Base-by-base conservation (phyloP, 306 rosid genomes). In the Quercus cerris region DNA sequence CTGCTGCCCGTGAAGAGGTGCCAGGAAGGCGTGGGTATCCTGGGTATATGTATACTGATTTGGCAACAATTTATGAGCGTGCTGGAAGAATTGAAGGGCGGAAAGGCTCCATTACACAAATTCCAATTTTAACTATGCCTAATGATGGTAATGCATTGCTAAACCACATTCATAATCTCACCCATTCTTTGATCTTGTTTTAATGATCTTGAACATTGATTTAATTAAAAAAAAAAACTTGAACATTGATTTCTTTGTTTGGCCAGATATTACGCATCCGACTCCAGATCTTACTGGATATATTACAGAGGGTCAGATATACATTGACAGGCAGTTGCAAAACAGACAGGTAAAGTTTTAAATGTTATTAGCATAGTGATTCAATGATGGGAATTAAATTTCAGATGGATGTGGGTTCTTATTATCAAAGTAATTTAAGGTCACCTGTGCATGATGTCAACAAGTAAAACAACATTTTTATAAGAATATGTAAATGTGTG, bases 21-120 rank as follows among this genome's bases (percentile, higher is more conserved):
- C 99, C 99, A 0, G 99, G 99, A 86, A 96, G 99, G 84, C 99
- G 99, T 93, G 99, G 99, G 59, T 96, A 96, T 82, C 99, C 99
- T 3, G 99, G 99, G 64, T 96, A 96, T 75, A 96, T 96, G 99
- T 96, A 96, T 82, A 96, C 99, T 14, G 99, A 96, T 96, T 90
- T 96, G 84, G 99, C 99, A 49, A 94, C 97, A 79, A 96, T 96
- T 81, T 96, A 96, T 83, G 99, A 96, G 82, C 97, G 99, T 76
- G 99, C 99, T 28, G 99, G 99, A 78, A 87, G 99, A 86, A 96
- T 96, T 83, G 99, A 96, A 90, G 99, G 99, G 79, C 84, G 99
- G 75, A 96, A 84, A 88, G 99, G 99, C 79, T 96, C 99, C 84
- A 96, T 96, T 77, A 96, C 99, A 44, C 99, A 96, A 85, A 96